Evolutionary conservation across 352 stramenopile genomes (phyloP).

Genomic region (Phytophthora sp.): DNA sequence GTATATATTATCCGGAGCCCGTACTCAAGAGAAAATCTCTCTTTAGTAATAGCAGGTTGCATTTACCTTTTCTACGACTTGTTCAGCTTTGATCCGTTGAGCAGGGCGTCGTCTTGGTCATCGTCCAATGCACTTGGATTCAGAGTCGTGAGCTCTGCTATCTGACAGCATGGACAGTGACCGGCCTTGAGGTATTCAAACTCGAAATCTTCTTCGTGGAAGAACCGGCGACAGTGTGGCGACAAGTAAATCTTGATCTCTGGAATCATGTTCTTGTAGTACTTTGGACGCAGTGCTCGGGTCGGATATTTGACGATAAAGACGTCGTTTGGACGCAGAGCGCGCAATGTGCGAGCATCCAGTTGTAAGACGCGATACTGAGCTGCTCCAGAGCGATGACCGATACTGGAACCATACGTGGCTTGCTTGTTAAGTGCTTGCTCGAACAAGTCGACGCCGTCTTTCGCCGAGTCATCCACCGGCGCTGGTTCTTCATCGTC

Average conservation of each 20-base stretch:
- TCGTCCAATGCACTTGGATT: constrained; percentile 28
- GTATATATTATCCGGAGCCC: constrained; percentile 29
- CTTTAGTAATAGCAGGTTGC: constrained; percentile 31
- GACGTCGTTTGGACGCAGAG: constrained; percentile 81
- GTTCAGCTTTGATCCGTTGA: constrained; percentile 30
- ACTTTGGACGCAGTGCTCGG: constrained; percentile 77
- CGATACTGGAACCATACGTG: constrained; percentile 48
- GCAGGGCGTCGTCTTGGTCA: constrained; percentile 12
- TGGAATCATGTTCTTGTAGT: constrained; percentile 94
- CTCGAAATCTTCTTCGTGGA: constrained; percentile 96
- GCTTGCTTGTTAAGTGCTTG: constrained; percentile 87
- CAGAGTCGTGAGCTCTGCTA: constrained; percentile 54
- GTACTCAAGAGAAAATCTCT: constrained; percentile 21
- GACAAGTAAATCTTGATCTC: constrained; percentile 92
- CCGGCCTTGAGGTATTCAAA: constrained; percentile 91
- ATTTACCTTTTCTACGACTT: constrained; percentile 32
- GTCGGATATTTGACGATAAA: constrained; percentile 88
- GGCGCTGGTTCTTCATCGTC: constrained; percentile 55
- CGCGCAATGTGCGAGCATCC: constrained; percentile 73
- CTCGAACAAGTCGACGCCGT: constrained; percentile 75
- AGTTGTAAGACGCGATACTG: constrained; percentile 83
- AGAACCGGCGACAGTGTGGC: constrained; percentile 91
- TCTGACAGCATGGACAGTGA: constrained; percentile 89
- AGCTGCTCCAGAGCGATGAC: constrained; percentile 53
- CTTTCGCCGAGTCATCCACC: constrained; percentile 36